Base-by-base conservation (phyloP, 1,139 yeast genomes). In the Saccharomyces hybrid region DNA sequence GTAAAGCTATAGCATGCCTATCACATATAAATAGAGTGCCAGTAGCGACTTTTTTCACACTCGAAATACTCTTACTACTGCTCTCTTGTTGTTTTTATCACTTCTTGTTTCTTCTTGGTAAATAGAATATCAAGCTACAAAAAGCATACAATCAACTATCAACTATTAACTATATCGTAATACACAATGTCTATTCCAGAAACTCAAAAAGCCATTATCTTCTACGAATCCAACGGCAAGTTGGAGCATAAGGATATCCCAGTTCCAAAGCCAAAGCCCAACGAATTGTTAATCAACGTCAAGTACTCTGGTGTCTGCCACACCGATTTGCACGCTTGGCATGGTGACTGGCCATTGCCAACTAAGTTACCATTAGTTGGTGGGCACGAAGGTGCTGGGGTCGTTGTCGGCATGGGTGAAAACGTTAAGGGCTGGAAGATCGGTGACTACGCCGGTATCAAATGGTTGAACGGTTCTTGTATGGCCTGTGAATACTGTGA, bases 331-430 rank as follows among this genome's bases (percentile, higher is more conserved):
- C 85, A 81, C 70, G 85, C 84, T 53, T 81, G 84, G 84, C 78
- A 80, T 68, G 84, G 84, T 68, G 85, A 81, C 70, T 80, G 84
- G 84, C 84, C 85, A 54, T 73, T 81, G 67, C 74, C 67, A 44
- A 75, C 80, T 61, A 81, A 81, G 69, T 73, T 81, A 63, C 85
- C 85, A 52, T 74, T 81, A 61, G 85, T 81, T 50, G 85, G 85
- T 65, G 86, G 86, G 64, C 86, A 81, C 70, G 86, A 81, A 70
- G 86, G 86, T 74, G 85, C 85, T 48, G 85, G 86, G 71, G 77
- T 76, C 38, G 85, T 81, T 60, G 85, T 81, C 52, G 84, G 73
- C 53, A 69, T 78, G 70, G 85, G 85, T 60, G 75, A 73, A 46
- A 79, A 79, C 64, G 85, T 81, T 55, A 74, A 69, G 58, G 82